Evolutionary conservation across 441 rosid genomes (phyloP).

Genomic region (Raphanus hybrid): DNA sequence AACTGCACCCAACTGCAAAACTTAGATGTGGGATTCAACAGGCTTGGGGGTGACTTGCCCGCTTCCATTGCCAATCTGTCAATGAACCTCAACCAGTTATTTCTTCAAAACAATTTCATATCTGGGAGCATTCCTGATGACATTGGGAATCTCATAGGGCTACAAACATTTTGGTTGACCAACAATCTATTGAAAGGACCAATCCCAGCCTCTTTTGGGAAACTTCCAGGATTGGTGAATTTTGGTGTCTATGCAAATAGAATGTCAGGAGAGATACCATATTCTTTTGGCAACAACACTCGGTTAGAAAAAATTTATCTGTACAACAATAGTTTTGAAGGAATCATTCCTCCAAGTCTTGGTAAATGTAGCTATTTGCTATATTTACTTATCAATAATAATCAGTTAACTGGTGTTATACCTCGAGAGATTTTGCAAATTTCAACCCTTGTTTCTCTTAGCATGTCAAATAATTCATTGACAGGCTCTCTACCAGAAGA

Average conservation of each 20-base stretch:
- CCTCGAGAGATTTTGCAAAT: no score
- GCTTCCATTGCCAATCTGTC: constrained; percentile 29
- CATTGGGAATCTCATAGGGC: constrained; percentile 9
- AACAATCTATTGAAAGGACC: constrained; percentile 31
- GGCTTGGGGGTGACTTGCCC: not conserved
- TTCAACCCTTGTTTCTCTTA: no score
- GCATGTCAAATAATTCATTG: no score
- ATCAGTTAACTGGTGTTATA: no score
- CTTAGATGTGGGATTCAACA: constrained; percentile 7
- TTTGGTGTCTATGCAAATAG: not conserved
- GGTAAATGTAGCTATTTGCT: no score
- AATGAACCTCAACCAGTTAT: not conserved
- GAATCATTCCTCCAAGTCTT: no score
- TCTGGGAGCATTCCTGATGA: constrained; percentile 27
- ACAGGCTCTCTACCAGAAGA: no score
- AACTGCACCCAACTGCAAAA: constrained; percentile 34
- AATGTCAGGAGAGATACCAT: no score
- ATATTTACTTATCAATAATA: no score
- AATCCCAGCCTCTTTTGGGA: not conserved
- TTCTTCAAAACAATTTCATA: constrained; percentile 21
- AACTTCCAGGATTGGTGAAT: constrained; percentile 25
- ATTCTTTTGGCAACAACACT: no score
- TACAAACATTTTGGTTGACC: not conserved
- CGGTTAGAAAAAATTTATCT: no score
- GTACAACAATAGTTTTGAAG: no score